A percentile compares a stretch with the other conserved stretches of the same genome.
Conservation (phyloP, 192 early-diverging fungal species). For the Globomyces pollinis-pini region DNA sequence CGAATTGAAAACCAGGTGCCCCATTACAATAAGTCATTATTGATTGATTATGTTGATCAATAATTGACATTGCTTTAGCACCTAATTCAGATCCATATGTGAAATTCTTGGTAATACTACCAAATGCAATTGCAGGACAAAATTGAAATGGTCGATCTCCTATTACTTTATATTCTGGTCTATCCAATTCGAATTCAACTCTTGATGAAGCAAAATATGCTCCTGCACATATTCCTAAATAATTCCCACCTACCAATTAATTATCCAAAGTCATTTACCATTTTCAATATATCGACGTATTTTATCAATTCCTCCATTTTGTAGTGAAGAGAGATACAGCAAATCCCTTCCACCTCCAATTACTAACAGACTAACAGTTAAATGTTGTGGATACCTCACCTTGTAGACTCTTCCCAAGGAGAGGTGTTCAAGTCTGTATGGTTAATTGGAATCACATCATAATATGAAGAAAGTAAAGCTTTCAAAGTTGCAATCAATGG, state of each 20-base stretch:
- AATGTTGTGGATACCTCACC: no score
- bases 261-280: no score
- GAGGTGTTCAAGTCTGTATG: conserved; percentile 58
- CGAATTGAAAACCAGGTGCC: conserved; percentile 37
- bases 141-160: conserved; percentile 70
- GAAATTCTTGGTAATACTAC: conserved; percentile 74
- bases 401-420: conserved; percentile 86
- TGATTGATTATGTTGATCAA: not conserved
- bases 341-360: conserved; percentile 85
- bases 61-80: conserved; percentile 51
- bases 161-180: conserved; percentile 51
- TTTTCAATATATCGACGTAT: conserved; percentile 57
- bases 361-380: conserved; percentile 75
- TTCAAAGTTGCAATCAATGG: conserved; percentile 66
- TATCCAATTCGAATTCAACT: conserved; percentile 72
- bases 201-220: conserved; percentile 67
- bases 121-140: conserved; percentile 58
- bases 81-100: conserved; percentile 75
- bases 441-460: conserved; percentile 85
- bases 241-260: no score
- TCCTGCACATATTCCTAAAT: conserved; percentile 90
- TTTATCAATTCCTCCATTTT: conserved; percentile 42
- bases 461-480: conserved; percentile 64
- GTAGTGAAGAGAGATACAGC: conserved; percentile 66
- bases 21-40: conserved; percentile 37